Evolutionary conservation across 139 green algal genomes (phyloP), one percentile per base, ranked within the genome.

Genomic region (Gonium pectorale): DNA sequence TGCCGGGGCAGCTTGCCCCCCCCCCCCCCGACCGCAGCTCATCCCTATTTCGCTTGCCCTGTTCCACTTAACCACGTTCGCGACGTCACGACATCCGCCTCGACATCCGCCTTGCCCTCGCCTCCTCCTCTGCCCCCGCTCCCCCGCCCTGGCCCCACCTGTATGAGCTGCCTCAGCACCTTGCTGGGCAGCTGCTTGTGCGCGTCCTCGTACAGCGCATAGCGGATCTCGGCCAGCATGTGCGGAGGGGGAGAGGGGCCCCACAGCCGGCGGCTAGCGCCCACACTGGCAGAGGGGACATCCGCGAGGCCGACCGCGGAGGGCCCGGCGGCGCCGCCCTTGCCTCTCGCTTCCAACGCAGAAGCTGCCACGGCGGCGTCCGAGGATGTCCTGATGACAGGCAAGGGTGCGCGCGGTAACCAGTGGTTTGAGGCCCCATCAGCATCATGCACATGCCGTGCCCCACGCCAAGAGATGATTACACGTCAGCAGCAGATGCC

Each of bases 181-280:
- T 38, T 7, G 15, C 26, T 8, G 44, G 74, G 9, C 0, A 78
- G 37, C 21, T 56, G 13, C 43, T 54, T 41, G 26, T 78, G 49
- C 13, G 59, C 13, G 40, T 59, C 19, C 64, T 85, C 79, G 24
- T 56, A 85, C 46, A 85, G 38, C 26, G 13, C 8, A 24, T 68
- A 77, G 22, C 79, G 64, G 46, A 85, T 44, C 46, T 77, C 64
- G 1, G 79, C 79, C 21, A 71, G 49, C 64, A 85, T 40, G 46
- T 85, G 79, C 6, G 64, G 79, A 13, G 79, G 79, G 44, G 78
- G 78, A 13, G 63, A 44, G 9, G 79, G 79, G 62, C 31, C 56
- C 46, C 79, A 52, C 43, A 79, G 38, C 35, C 19, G 19, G 33
- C 9, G 29, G 44, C 43, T 29, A n/a, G 27, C 68, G 43, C 29